Percentiles rank a stretch among this genome's conserved stretches.
Conservation (phyloP, 1,284 basidiomycete genomes). For the Ganoderma boninense region DNA sequence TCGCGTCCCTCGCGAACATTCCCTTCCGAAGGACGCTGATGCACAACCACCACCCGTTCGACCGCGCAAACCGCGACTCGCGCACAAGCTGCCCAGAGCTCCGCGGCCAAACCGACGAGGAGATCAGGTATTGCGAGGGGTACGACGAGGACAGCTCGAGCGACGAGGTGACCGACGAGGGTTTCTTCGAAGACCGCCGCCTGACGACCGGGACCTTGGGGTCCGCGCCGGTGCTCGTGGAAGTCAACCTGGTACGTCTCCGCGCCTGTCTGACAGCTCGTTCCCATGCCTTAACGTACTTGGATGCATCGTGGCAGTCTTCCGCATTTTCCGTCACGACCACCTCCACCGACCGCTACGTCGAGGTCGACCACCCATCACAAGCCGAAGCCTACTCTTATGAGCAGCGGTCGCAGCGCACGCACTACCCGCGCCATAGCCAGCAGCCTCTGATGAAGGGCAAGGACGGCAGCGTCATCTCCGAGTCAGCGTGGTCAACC, state of each 20-base stretch:
- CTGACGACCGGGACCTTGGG: slow-evolving; percentile 34
- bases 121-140: slow-evolving; percentile 10
- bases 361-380: slow-evolving; percentile 45
- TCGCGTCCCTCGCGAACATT: slow-evolving; percentile 29
- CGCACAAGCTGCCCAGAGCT: slow-evolving; percentile 19
- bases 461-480: slow-evolving; percentile 5
- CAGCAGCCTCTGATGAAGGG: slow-evolving; percentile 1
- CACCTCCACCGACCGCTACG: slow-evolving; percentile 57
- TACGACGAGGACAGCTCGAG: slow-evolving; percentile 16
- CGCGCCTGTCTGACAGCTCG: slow-evolving; percentile 8
- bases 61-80: slow-evolving; percentile 15
- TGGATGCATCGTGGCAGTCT: slow-evolving; percentile 39
- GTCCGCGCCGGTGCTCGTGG: slow-evolving; percentile 41
- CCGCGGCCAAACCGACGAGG: slow-evolving; percentile 9
- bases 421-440: slow-evolving; percentile 14
- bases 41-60: slow-evolving; percentile 23
- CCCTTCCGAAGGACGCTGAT: slow-evolving; percentile 26
- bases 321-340: slow-evolving; percentile 62
- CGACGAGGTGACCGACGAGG: slow-evolving; percentile 37
- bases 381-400: slow-evolving; percentile 25
- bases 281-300: slow-evolving; percentile 13
- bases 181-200: slow-evolving; percentile 41
- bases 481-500: slow-evolving; percentile 33
- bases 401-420: slow-evolving; percentile 16
- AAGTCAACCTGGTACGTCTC: slow-evolving; percentile 43